Evolutionary conservation across 768 basidiomycete species (phyloP).

Genomic region (Austroboletus eburneus): DNA sequence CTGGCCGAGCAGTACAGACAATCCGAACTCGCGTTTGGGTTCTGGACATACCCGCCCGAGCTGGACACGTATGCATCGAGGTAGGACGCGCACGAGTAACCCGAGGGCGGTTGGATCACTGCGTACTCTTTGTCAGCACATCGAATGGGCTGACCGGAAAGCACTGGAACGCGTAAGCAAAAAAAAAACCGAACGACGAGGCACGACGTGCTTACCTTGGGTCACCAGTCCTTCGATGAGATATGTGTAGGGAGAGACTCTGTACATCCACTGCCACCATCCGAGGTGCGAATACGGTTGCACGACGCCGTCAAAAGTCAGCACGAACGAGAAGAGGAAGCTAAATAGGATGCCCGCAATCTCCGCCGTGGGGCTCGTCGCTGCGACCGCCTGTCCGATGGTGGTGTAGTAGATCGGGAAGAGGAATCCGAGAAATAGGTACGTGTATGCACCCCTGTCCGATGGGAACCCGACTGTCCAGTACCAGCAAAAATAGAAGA

Average conservation of each 20-base stretch:
- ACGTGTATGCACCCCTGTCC: conserved; percentile 56
- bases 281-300: conserved; percentile 59
- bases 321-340: conserved; percentile 56
- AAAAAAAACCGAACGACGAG: not conserved
- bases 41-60: conserved; percentile 46
- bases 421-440: conserved; percentile 47
- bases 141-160: conserved; percentile 45
- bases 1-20: conserved; percentile 55
- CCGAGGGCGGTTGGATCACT: conserved; percentile 43
- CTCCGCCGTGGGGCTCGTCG: conserved; percentile 57
- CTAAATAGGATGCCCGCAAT: conserved; percentile 57
- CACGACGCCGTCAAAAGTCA: conserved; percentile 67
- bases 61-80: conserved; percentile 37
- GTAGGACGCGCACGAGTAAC: conserved; percentile 46
- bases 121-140: conserved; percentile 66
- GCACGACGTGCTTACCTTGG: conserved; percentile 37
- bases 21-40: conserved; percentile 33
- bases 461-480: conserved; percentile 62
- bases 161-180: conserved; percentile 25
- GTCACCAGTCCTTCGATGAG: conserved; percentile 46
- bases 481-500: conserved; percentile 67
- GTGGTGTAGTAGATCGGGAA: conserved; percentile 62
- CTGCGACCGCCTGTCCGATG: conserved; percentile 55
- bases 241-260: conserved; percentile 51
- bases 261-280: conserved; percentile 75